phyloP scores from a whole-genome alignment of 345 rosid species.

The Stellera chamaejasme region DNA sequence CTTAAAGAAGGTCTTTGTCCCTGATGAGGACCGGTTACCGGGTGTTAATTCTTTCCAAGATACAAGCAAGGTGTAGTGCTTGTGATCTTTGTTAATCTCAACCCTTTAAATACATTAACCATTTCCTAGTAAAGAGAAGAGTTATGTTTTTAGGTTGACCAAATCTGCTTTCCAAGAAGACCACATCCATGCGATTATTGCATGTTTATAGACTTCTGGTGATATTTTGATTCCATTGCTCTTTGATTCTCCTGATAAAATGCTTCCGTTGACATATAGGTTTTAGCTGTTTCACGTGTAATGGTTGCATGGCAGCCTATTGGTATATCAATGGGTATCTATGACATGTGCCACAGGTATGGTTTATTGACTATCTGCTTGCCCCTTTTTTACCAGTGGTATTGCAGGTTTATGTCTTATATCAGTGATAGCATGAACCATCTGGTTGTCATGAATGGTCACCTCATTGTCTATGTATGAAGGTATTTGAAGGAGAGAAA shows the following conservation, averaged over 20 bases:
- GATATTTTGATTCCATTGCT: neutral
- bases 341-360: constrained; percentile 96
- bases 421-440: too few relatives aligned
- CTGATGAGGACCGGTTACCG: constrained; percentile 80
- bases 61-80: constrained; percentile 63
- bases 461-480: constrained; percentile 12
- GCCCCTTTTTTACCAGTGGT: neutral
- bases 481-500: constrained; percentile 91
- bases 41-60: constrained; percentile 91
- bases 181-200: too few relatives aligned
- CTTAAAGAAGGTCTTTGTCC: constrained; percentile 68
- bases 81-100: constrained; percentile 1
- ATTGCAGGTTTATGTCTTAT: neutral
- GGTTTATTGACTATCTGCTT: neutral
- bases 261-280: constrained; percentile 29
- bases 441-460: neutral
- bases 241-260: constrained; percentile 3
- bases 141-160: neutral
- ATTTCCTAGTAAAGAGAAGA: neutral
- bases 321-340: constrained; percentile 91
- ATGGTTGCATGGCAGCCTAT: constrained; percentile 97
- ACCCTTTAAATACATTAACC: neutral
- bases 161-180: too few relatives aligned
- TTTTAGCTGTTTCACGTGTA: constrained; percentile 88
- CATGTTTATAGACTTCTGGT: neutral